Conservation (phyloP, 2,329 filamentous ascomycete genomes). For the Neocatenulostroma microsporum region DNA sequence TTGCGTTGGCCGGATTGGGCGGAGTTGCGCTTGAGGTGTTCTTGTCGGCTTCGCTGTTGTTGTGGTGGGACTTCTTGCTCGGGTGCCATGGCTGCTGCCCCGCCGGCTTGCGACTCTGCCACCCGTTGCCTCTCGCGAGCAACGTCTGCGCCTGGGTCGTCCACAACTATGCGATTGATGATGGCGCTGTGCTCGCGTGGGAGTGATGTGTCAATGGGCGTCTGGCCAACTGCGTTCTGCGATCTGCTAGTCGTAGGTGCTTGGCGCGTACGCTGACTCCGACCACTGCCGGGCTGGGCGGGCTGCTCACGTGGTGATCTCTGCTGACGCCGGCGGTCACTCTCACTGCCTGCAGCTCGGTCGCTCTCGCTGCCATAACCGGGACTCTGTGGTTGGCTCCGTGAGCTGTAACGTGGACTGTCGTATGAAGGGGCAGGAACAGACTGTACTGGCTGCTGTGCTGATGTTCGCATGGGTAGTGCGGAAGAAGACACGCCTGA, state of each 20-base stretch:
- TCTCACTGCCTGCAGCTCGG: conserved; percentile 16
- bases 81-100: conserved; percentile 38
- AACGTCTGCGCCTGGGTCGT: conserved; percentile 65
- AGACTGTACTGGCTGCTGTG: conserved; percentile 13
- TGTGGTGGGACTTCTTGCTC: conserved; percentile 37
- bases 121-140: conserved; percentile 64
- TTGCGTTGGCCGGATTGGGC: too few species aligned
- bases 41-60: conserved; percentile 45
- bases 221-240: conserved; percentile 44
- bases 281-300: conserved; percentile 36
- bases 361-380: conserved; percentile 36
- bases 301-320: conserved; percentile 41
- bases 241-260: conserved; percentile 38
- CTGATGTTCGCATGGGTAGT: conserved; percentile 22
- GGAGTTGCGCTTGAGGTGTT: conserved; percentile 46
- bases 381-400: conserved; percentile 28
- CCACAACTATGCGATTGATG: conserved; percentile 67
- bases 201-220: conserved; percentile 47
- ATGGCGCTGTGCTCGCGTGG: conserved; percentile 72
- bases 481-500: conserved; percentile 14
- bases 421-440: conserved; percentile 19
- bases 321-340: conserved; percentile 29
- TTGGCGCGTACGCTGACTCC: conserved; percentile 31
- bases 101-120: conserved; percentile 48
- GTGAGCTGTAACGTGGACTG: conserved; percentile 18